These are phyloP conservation scores for Iris macrosiphon DNA, from an alignment of 106 monocot species.

Conservation along the genomic window DNA sequence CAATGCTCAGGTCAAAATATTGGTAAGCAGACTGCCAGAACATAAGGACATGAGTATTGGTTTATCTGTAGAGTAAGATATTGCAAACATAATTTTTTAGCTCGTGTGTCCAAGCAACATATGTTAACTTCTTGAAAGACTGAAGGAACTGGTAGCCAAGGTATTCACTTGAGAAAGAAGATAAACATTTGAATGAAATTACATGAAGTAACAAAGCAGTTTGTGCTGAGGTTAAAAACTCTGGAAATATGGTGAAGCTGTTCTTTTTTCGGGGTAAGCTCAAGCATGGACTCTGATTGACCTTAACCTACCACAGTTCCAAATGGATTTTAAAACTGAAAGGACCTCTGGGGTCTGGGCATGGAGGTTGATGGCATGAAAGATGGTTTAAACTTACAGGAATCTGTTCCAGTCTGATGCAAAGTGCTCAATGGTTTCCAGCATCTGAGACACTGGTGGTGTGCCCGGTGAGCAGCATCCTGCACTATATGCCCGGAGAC, in stretches of 20 bases:
- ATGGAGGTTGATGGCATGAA: conserved; percentile 7
- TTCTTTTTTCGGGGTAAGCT: conserved; percentile 6
- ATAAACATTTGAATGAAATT: background rate
- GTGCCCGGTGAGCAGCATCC: conserved; percentile 3
- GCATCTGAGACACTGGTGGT: background rate
- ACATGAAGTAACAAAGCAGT: conserved; percentile 7
- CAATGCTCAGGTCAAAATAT: background rate
- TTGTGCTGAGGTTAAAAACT: conserved; percentile 6
- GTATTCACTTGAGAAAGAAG: conserved; percentile 3
- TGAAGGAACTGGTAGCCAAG: background rate
- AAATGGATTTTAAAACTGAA: conserved; percentile 34
- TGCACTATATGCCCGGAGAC: conserved; percentile 32
- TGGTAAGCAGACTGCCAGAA: conserved; percentile 6
- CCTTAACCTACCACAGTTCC: conserved; percentile 58
- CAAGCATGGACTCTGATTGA: conserved; percentile 41
- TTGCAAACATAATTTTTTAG: conserved; percentile 13
- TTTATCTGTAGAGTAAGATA: conserved; percentile 14
- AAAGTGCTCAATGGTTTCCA: background rate
- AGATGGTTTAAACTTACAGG: conserved; percentile 5
- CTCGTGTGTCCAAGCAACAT: conserved; percentile 34
- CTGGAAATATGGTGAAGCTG: background rate
- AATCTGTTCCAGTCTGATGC: conserved; percentile 1
- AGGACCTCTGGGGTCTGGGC: conserved; percentile 5
- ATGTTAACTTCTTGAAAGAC: conserved; percentile 34
- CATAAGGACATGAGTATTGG: conserved; percentile 6